Base-by-base conservation (phyloP, 2,329 filamentous ascomycete species). In the Nothopassalora personata region DNA sequence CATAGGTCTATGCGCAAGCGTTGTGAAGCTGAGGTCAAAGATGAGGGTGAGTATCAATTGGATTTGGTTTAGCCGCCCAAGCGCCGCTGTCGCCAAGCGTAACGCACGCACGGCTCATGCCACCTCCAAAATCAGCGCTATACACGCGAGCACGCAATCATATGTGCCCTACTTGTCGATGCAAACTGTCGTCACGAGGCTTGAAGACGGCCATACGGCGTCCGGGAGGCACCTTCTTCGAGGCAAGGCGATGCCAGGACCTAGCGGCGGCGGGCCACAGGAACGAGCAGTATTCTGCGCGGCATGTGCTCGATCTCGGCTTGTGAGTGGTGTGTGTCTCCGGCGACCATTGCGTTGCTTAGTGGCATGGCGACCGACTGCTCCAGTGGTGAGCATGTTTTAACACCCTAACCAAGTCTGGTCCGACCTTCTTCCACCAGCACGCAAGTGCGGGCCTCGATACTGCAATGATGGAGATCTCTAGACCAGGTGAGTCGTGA, bases 121-220 rank as follows among this genome's bases (percentile, higher is more conserved):
- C n/a, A n/a, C n/a, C n/a, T n/a, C n/a, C n/a, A n/a, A n/a, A n/a
- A n/a, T n/a, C n/a, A n/a, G n/a, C n/a, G n/a, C n/a, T n/a, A n/a
- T n/a, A n/a, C n/a, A n/a, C 23, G 54, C 54, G 47, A 56, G 54
- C 54, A 56, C 54, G 54, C 48, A 56, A 56, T 23, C 45, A 34
- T 28, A 28, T 56, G 27, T 11, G 6, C 39, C 45, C 39, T 11
- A 34, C 31, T 19, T n/a, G 27, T 54, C 52, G 34, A 36, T 34
- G 43, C 53, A 48, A 36, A n/a, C 54, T 34, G 54, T 45, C 23
- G 43, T 54, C 53, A 54, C 53, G 43, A 54, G 53, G 27, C 53
- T 33, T 34, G 30, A 47, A 27, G 45, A 19, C 19, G 45, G 23
- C 23, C 45, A 27, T n/a, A 10, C 18, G 45, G n/a, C 19, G 15